These are phyloP conservation scores for Coniophora puteana DNA, from an alignment of 1,284 basidiomycete species.

Conservation along the genomic window DNA sequence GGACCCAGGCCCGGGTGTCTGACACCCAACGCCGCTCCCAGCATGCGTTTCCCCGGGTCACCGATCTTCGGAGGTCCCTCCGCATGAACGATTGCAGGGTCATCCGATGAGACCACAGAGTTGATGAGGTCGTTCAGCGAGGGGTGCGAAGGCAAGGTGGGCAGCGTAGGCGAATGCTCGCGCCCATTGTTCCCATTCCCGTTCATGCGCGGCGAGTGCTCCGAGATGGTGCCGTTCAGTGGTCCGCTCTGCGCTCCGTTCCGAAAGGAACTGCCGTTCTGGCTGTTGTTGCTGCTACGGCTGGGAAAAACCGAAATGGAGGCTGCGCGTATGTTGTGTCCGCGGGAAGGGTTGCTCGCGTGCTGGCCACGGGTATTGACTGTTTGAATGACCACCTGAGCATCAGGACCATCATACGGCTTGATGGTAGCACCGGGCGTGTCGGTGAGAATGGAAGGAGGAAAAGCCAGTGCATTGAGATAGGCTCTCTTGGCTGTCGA, in stretches of 20 bases:
- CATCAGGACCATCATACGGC: conserved; percentile 94
- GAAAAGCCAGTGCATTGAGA: conserved; percentile 79
- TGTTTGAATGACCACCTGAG: conserved; percentile 84
- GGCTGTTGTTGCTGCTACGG: conserved; percentile 38
- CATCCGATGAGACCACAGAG: conserved; percentile 49
- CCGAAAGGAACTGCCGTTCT: conserved; percentile 34
- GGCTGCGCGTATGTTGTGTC: conserved; percentile 64
- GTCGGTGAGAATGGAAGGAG: conserved; percentile 69
- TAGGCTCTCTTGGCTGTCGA: conserved; percentile 88
- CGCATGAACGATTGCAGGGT: conserved; percentile 55
- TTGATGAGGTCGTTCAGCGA: conserved; percentile 79
- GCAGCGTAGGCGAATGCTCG: conserved; percentile 77
- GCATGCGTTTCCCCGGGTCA: conserved; percentile 81
- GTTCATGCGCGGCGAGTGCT: conserved; percentile 40
- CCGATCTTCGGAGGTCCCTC: conserved; percentile 64
- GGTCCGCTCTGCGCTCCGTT: conserved; percentile 30
- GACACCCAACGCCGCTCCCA: conserved; percentile 76
- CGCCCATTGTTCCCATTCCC: conserved; percentile 41
- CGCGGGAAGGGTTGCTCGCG: conserved; percentile 55
- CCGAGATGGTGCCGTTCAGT: conserved; percentile 46
- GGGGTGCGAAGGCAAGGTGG: conserved; percentile 72
- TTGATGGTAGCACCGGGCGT: conserved; percentile 63
- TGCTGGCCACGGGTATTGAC: conserved; percentile 75
- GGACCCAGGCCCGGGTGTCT: conserved; percentile 70
- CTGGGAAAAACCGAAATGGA: conserved; percentile 65